These are phyloP conservation scores for Dinochytrium kinnereticum DNA, from an alignment of 371 early-diverging fungal species.

Conservation along the genomic window DNA sequence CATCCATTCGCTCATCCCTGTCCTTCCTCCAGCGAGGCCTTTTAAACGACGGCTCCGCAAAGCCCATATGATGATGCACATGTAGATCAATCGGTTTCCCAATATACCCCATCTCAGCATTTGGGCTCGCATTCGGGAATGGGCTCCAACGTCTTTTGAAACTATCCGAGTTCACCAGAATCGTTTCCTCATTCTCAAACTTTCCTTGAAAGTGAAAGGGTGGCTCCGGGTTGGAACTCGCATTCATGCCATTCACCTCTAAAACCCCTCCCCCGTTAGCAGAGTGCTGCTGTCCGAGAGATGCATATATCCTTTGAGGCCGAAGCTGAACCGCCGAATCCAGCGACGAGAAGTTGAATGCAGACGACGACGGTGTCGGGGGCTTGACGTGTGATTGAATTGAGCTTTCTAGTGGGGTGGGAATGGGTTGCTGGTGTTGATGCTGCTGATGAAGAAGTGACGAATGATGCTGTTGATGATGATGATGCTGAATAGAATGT, in stretches of 20 bases:
- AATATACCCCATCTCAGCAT: background rate
- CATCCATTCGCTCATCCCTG: constrained; percentile 6
- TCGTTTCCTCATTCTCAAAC: background rate
- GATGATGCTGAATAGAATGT: background rate
- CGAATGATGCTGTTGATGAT: background rate
- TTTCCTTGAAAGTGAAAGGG: background rate
- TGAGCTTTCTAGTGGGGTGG: no score
- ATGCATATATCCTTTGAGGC: background rate
- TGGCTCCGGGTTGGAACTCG: no score
- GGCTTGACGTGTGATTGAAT: no score
- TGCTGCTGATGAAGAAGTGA: background rate
- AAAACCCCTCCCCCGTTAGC: no score
- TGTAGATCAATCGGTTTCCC: background rate
- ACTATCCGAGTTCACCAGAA: background rate
- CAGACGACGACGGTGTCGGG: no score
- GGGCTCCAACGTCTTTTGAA: background rate
- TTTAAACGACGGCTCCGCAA: background rate
- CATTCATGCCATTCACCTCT: no score
- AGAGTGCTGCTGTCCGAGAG: background rate
- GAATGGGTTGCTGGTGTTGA: background rate
- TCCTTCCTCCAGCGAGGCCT: background rate
- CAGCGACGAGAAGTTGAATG: background rate
- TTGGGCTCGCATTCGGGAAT: background rate
- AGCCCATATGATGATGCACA: constrained; percentile 3
- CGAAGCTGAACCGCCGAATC: background rate